Conservation (phyloP, 2,329 filamentous ascomycete species). For the Aspergillus phoenicis region DNA sequence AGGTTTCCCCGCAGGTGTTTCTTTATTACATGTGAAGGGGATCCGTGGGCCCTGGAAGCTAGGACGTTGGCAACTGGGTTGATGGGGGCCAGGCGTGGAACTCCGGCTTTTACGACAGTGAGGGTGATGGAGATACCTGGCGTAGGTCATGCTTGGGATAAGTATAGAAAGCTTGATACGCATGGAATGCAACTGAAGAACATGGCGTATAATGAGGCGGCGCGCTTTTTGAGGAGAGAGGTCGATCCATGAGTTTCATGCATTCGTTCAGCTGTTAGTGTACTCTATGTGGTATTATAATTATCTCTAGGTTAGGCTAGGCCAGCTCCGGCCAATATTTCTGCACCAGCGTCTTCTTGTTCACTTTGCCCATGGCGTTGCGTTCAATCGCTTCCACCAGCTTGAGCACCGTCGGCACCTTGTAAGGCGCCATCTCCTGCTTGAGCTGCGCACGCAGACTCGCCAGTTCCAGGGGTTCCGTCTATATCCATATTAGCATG, state of each 20-base stretch:
- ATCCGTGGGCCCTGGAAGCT: constrained; percentile 29
- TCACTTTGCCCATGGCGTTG: constrained; percentile 82
- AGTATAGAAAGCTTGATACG: constrained; percentile 31
- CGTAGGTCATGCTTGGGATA: constrained; percentile 43
- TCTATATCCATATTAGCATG: constrained; percentile 23
- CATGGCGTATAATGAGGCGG: constrained; percentile 34
- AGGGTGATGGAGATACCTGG: constrained; percentile 25
- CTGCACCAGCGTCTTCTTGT: constrained; percentile 44
- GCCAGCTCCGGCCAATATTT: constrained; percentile 40
- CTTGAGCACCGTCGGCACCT: constrained; percentile 87
- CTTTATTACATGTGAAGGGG: constrained; percentile 29
- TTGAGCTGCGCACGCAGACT: constrained; percentile 39
- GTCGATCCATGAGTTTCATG: not conserved
- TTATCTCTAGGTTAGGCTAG: not conserved
- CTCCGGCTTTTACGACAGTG: constrained; percentile 11
- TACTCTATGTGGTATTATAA: not conserved
- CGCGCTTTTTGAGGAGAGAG: constrained; percentile 23
- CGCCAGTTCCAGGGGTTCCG: constrained; percentile 33
- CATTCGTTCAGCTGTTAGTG: not conserved
- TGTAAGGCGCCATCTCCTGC: constrained; percentile 73
- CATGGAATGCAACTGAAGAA: constrained; percentile 29
- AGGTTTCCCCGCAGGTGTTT: constrained; percentile 27
- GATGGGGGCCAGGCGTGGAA: constrained; percentile 7
- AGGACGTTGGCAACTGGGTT: constrained; percentile 28
- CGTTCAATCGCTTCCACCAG: constrained; percentile 65